Percentiles rank a stretch among this genome's conserved stretches.
Conservation (phyloP, 1,284 basidiomycete genomes). For the Trametes pubescens region DNA sequence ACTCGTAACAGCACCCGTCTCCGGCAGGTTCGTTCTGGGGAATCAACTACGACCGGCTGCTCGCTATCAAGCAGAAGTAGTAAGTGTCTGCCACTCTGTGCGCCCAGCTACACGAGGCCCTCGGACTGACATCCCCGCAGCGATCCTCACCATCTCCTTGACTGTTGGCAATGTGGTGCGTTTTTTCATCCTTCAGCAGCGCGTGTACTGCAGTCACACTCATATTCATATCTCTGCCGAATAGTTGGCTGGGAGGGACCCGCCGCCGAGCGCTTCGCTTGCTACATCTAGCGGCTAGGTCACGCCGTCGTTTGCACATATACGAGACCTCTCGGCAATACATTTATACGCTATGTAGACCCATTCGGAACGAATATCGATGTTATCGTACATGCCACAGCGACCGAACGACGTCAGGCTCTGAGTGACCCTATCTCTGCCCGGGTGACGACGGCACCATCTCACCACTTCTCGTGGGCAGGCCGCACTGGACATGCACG, state of each 20-base stretch:
- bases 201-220: too few species aligned
- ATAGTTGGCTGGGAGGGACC: not conserved
- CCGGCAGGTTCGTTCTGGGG: conserved; percentile 60
- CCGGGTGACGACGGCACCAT: too few species aligned
- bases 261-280: not conserved
- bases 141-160: conserved; percentile 16
- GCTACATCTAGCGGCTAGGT: conserved; percentile 2
- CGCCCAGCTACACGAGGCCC: too few species aligned
- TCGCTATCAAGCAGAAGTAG: conserved; percentile 65
- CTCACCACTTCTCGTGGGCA: conserved; percentile 58
- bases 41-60: conserved; percentile 52
- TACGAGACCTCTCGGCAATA: too few species aligned
- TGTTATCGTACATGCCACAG: too few species aligned
- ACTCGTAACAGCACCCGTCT: not conserved
- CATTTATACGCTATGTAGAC: not conserved
- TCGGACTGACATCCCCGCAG: too few species aligned
- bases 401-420: too few species aligned
- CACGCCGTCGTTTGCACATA: too few species aligned
- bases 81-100: conserved; percentile 37
- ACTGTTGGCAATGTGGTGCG: conserved; percentile 22
- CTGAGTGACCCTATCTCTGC: too few species aligned
- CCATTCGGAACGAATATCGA: too few species aligned
- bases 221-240: too few species aligned
- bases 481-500: conserved; percentile 45
- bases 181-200: not conserved